Evolutionary conservation across 257 asterid genomes (phyloP), one percentile per base, ranked within the genome.

Genomic region (Phtheirospermum japonicum): DNA sequence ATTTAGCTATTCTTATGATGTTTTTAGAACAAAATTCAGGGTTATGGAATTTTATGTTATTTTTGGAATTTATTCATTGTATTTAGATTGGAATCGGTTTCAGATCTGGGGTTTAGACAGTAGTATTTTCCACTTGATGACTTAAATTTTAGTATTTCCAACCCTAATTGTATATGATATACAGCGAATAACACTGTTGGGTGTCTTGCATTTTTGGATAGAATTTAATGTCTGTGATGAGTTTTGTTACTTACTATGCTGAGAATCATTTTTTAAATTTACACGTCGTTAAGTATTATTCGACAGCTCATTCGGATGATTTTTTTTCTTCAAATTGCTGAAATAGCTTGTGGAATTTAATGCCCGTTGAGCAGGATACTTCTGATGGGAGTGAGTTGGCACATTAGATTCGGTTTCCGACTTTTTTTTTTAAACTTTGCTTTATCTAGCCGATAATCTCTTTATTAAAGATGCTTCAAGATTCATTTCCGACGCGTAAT

Each of bases 51-150:
- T 36, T 37, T 49, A 26, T 16, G 6, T 52, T 33, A 6, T 30
- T 66, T 54, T 48, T 14, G 62, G 58, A n/a, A 9, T 66, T 49
- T 51, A 13, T 53, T 46, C 58, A 31, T 60, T 55, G 28, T 64
- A 5, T 59, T 51, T 57, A 17, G 60, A 57, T 42, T 56, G 68
- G 72, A 56, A 58, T 65, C n/a, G 13, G 58, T 60, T 61, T 61
- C 77, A 79, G 88, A 82, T 82, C 85, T 79, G 75, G 45, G 69
- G 69, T 67, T 64, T 62, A 34, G 65, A 45, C 67, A 62, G 51
- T 57, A 46, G 50, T 61, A 5, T 69, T 53, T 67, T 63, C 64
- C 52, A 53, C 62, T 9, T 52, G 58, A 28, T 10, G 50, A 26
- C 61, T 52, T 59, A 33, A 32, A 56, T 32, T 42, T 12, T 37